phyloP scores from a whole-genome alignment of 2,329 filamentous ascomycete genomes.

The Claviceps digitariae region DNA sequence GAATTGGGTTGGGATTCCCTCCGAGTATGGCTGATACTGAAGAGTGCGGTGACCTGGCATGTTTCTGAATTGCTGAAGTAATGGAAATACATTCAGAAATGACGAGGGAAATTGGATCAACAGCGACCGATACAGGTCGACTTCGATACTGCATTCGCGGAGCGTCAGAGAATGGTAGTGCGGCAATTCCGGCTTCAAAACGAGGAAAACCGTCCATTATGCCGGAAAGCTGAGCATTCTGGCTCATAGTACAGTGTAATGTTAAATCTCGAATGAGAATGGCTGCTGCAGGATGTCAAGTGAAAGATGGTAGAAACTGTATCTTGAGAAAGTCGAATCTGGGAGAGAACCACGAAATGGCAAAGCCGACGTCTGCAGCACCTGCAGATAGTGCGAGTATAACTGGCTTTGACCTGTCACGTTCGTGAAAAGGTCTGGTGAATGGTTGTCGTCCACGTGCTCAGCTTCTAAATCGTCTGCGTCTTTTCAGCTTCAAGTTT shows the following conservation, averaged over 20 bases:
- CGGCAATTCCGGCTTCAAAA: background rate
- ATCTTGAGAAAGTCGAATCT: background rate
- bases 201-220: background rate
- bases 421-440: no score
- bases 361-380: no score
- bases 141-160: slow-evolving; percentile 45
- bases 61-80: slow-evolving; percentile 95
- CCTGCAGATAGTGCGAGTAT: no score
- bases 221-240: background rate
- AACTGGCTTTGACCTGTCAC: no score
- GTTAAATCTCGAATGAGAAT: background rate
- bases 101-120: slow-evolving; percentile 83
- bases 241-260: slow-evolving; percentile 1
- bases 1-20: slow-evolving; percentile 48
- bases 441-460: no score
- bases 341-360: no score
- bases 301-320: background rate
- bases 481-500: no score
- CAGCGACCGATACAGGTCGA: slow-evolving; percentile 60
- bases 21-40: slow-evolving; percentile 93
- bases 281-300: background rate
- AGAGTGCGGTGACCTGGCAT: slow-evolving; percentile 89
- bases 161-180: slow-evolving; percentile 11
- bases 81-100: slow-evolving; percentile 98
- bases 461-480: no score